phyloP scores from a whole-genome alignment of 2,329 filamentous ascomycete species.

The Colletotrichum neosansevieriae region DNA sequence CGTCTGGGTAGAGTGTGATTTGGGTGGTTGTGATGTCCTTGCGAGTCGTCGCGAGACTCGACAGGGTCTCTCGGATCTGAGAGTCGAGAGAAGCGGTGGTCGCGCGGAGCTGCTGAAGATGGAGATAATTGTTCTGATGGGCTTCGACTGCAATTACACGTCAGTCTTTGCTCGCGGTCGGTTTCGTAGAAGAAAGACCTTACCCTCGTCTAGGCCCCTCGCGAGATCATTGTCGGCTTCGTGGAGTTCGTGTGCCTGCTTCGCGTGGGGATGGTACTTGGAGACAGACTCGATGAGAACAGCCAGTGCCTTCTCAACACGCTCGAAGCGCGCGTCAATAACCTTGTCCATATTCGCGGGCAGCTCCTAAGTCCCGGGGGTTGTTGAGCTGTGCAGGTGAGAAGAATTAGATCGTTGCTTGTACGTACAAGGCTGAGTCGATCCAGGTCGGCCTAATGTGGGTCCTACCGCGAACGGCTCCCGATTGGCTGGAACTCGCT shows the following conservation, averaged over 20 bases:
- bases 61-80: constrained; percentile 78
- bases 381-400: constrained; percentile 5
- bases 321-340: constrained; percentile 73
- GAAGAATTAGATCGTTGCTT: constrained; percentile 3
- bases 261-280: constrained; percentile 81
- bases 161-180: background rate
- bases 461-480: background rate
- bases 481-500: constrained; percentile 32
- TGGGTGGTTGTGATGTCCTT: constrained; percentile 77
- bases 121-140: constrained; percentile 81
- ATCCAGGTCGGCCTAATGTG: background rate
- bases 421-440: constrained; percentile 34
- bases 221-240: constrained; percentile 77
- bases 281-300: constrained; percentile 83
- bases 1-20: constrained; percentile 66
- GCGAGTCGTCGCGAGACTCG: constrained; percentile 77
- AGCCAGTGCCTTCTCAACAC: constrained; percentile 74
- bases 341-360: constrained; percentile 67
- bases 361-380: background rate
- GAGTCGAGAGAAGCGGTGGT: constrained; percentile 74
- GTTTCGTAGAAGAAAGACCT: background rate
- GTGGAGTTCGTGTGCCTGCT: constrained; percentile 76
- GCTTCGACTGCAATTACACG: constrained; percentile 65
- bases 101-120: constrained; percentile 76
- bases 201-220: constrained; percentile 75